Base-by-base conservation (phyloP, 1,284 basidiomycete genomes). In the Pterulicium gracile region DNA sequence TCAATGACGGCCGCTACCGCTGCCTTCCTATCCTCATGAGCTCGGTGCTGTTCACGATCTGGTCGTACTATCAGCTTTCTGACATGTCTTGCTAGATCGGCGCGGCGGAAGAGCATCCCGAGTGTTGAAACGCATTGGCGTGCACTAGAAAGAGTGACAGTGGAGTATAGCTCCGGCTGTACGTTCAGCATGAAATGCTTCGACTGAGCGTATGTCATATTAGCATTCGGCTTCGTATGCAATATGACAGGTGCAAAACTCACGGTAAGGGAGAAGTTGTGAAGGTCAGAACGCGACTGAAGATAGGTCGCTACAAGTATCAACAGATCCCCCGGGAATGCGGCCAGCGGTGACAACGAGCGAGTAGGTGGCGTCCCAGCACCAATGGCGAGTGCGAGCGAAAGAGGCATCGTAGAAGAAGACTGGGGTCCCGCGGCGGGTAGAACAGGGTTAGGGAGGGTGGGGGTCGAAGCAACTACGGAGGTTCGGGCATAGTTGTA, bases 21-120 rank as follows among this genome's bases (percentile, higher is more conserved):
- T 3, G 56, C 47, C 17, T 64, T 59, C 23, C 63, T 66, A 40
- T 69, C 61, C 45, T 54, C 51, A 21, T 54, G 55, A 19, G 55
- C 57, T 19, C 65, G 53, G n/a, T 55, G 54, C 48, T 60, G 52
- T 45, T 61, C 60, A 49, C 55, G 55, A 39, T 69, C 64, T 4
- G 70, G 72, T 41, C 66, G 61, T 24, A 85, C 60, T 17, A 68
- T 54, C 19, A 86, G 71, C 47, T 72, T 66, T 24, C 69, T 72
- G 35, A 84, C 72, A 57, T 86, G 82, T 18, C 81, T 71, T 1
- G 82, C 76, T 44, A 84, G 71, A 42, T 68, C 66, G 1, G 71
- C 72, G 7, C 66, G 66, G 15, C 57, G 59, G 47, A 55, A 55
- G 39, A 86, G 75, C 82, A 86, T 84, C 18, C 56, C 56, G 22